A percentile compares a stretch with the other conserved stretches of the same genome.
Conservation (phyloP, 176 grass and related monocot species). For the Zizania latifolia region DNA sequence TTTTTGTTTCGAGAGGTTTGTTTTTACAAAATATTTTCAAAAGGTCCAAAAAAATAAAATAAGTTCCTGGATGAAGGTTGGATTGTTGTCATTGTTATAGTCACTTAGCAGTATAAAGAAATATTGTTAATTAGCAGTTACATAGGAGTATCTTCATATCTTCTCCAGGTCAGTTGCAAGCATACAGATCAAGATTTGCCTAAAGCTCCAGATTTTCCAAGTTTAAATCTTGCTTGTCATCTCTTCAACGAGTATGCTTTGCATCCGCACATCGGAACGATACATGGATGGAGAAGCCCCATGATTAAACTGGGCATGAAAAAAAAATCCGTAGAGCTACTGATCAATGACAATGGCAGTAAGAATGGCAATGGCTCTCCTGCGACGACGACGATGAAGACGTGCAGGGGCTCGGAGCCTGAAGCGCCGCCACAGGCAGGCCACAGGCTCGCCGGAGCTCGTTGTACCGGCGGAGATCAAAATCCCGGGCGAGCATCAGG, state of each 20-base stretch:
- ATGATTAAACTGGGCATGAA: conserved; percentile 31
- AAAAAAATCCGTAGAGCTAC: too few species aligned
- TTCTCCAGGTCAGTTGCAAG: background rate
- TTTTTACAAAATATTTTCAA: too few species aligned
- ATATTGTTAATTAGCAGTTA: background rate
- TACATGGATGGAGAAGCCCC: conserved; percentile 34
- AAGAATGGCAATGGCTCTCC: conserved; percentile 22
- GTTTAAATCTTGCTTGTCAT: background rate
- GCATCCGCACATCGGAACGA: conserved; percentile 28
- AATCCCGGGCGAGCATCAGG: conserved; percentile 41
- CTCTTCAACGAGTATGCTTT: conserved; percentile 22
- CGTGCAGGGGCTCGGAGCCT: background rate
- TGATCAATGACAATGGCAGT: conserved; percentile 51
- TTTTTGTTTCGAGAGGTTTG: too few species aligned
- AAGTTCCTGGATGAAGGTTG: too few species aligned
- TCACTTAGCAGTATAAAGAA: background rate
- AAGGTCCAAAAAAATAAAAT: too few species aligned
- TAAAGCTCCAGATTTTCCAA: background rate
- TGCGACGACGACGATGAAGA: background rate
- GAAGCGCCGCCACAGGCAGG: conserved; percentile 19
- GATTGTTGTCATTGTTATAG: too few species aligned
- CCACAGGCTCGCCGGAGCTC: conserved; percentile 53
- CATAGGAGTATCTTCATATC: background rate
- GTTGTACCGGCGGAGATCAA: conserved; percentile 49
- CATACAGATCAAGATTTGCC: background rate